These are phyloP conservation scores for Boletus rubropictus DNA, from an alignment of 768 basidiomycete genomes.

Conservation along the genomic window DNA sequence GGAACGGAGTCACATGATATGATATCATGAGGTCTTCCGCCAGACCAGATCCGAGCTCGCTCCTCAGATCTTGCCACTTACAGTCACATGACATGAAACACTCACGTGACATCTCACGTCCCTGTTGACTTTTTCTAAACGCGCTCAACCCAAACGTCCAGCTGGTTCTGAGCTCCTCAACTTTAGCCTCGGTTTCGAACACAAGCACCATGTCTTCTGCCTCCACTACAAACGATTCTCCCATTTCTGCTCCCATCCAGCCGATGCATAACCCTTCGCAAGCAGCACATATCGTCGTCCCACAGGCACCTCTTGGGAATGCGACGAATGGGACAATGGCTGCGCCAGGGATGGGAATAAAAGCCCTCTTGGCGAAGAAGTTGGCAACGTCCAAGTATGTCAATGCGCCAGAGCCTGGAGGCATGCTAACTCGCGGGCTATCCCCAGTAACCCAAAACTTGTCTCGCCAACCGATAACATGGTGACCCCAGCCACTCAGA, in stretches of 20 bases:
- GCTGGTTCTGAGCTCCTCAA: too few relatives aligned
- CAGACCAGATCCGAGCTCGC: too few relatives aligned
- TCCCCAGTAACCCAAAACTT: slow-evolving; percentile 72
- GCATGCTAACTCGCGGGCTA: slow-evolving; percentile 3
- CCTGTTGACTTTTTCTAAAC: slow-evolving; percentile 22
- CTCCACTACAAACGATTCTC: slow-evolving; percentile 62
- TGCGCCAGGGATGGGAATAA: slow-evolving; percentile 75
- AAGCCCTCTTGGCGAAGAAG: slow-evolving; percentile 89
- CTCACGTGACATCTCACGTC: slow-evolving; percentile 26
- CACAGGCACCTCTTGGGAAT: slow-evolving; percentile 77
- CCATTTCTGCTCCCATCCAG: slow-evolving; percentile 56
- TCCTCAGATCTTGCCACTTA: too few relatives aligned
- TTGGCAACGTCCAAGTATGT: slow-evolving; percentile 85
- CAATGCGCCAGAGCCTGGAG: not conserved
- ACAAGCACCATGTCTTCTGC: slow-evolving; percentile 45
- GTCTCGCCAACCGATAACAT: slow-evolving; percentile 94
- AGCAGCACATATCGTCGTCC: slow-evolving; percentile 71
- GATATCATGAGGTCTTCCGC: too few relatives aligned
- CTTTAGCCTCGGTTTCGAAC: not conserved
- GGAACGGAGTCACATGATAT: too few relatives aligned
- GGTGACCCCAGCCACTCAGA: slow-evolving; percentile 90
- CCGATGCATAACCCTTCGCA: slow-evolving; percentile 83
- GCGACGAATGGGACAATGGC: slow-evolving; percentile 46
- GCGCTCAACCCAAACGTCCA: slow-evolving; percentile 6
- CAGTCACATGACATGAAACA: too few relatives aligned